Base-by-base conservation (phyloP, 768 basidiomycete genomes). In the Boletus rufocinnamomeus region DNA sequence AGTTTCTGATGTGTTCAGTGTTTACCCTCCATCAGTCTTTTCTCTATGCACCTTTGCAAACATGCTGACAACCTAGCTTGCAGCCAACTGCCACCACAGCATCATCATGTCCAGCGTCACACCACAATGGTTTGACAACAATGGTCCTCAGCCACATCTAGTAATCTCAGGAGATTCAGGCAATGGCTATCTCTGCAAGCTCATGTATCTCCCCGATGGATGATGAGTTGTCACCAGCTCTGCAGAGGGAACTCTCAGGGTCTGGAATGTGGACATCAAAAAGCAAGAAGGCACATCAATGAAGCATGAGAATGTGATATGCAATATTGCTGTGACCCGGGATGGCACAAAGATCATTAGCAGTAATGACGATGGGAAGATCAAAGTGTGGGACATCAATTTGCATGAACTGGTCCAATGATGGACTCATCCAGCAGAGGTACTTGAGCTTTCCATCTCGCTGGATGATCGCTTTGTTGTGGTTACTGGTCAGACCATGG, bases 161-260 rank as follows among this genome's bases (percentile, higher is more conserved):
- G 25, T 34, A 2, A 41, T 59, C 11, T 4, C n/a, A n/a, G n/a
- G n/a, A n/a, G n/a, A n/a, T n/a, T n/a, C n/a, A n/a, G 7, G 48
- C 28, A 8, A 30, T 17, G 8, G 1, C 3, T 0, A 0, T 21
- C 30, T 46, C 19, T 1, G 4, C 7, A 30, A 0, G 9, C 50
- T 62, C 3, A 43, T 23, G 11, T 65, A 46, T 45, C 54, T 65
- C 28, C 43, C 64, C 40, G 47, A 47, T 30, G 50, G 56, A 40
- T 43, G 46, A 19, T 6, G 28, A 9, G 8, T 55, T 23, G 56
- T 55, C 28, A 52, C 56, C 3, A 28, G 35, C 6, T 43, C 35
- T 9, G 0, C 0, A 0, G 50, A 17, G 2, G 37, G n/a, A 43
- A 45, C 13, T 3, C 11, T 52, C 25, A 50, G 10, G 9, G 21